phyloP scores from a whole-genome alignment of 2,329 filamentous ascomycete genomes.

The Cadophora sp. region DNA sequence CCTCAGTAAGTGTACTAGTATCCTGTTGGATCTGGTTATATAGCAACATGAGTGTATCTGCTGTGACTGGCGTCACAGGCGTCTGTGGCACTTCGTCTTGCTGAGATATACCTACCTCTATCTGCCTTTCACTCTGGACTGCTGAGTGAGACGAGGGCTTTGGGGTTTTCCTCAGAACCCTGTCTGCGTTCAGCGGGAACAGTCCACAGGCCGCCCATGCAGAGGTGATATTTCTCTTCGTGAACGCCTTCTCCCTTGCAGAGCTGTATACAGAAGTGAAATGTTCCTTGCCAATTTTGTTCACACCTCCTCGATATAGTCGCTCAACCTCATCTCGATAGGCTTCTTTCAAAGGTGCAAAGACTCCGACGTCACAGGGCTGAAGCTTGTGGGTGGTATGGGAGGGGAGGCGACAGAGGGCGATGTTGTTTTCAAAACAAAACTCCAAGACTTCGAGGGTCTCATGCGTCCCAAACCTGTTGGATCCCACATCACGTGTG shows the following conservation, averaged over 20 bases:
- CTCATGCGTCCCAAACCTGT: conserved; percentile 47
- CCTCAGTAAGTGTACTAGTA: conserved; percentile 31
- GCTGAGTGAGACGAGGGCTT: conserved; percentile 17
- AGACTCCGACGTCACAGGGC: conserved; percentile 39
- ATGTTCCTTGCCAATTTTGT: conserved; percentile 36
- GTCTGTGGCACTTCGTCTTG: conserved; percentile 29
- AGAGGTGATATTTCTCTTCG: conserved; percentile 42
- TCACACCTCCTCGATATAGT: conserved; percentile 35
- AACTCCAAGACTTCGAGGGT: conserved; percentile 44
- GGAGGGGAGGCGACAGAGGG: conserved; percentile 34
- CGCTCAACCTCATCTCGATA: conserved; percentile 39
- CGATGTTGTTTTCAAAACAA: conserved; percentile 40
- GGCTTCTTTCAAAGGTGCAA: conserved; percentile 36
- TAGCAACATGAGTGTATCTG: conserved; percentile 31
- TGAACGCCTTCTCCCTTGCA: conserved; percentile 31
- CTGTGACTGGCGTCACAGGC: conserved; percentile 26
- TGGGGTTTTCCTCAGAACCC: conserved; percentile 25
- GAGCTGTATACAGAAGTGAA: conserved; percentile 35
- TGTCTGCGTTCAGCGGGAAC: conserved; percentile 28
- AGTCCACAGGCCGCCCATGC: conserved; percentile 36
- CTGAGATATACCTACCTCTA: conserved; percentile 14
- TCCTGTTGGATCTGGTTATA: conserved; percentile 38
- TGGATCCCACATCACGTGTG: too few species aligned
- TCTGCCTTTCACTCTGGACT: conserved; percentile 18
- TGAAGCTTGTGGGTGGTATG: conserved; percentile 39